Conservation (phyloP, 2,329 filamentous ascomycete species). For the Rutstroemia sp. region DNA sequence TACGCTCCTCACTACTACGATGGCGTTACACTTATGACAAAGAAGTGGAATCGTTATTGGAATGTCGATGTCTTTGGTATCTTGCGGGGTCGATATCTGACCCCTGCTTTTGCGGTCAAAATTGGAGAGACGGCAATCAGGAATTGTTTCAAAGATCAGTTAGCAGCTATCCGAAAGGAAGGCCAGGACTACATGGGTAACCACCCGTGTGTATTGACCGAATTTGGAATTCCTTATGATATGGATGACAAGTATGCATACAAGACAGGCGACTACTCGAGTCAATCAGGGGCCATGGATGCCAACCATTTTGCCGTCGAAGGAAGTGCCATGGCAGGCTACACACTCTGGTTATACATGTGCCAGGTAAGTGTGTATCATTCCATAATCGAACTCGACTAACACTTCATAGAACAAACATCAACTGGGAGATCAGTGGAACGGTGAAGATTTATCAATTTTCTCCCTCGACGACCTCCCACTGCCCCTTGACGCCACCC, state of each 20-base stretch:
- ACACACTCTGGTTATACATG: conserved; percentile 84
- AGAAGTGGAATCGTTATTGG: conserved; percentile 97
- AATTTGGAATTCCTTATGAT: conserved; percentile 97
- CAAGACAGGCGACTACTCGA: conserved; percentile 89
- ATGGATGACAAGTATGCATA: conserved; percentile 98
- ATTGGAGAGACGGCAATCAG: conserved; percentile 89
- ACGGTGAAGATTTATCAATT: conserved; percentile 93
- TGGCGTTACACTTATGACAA: conserved; percentile 91
- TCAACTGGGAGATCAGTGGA: conserved; percentile 88
- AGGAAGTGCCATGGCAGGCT: conserved; percentile 74
- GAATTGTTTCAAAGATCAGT: conserved; percentile 85
- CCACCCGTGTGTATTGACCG: conserved; percentile 83
- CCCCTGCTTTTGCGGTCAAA: conserved; percentile 85
- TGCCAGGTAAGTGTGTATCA: conserved; percentile 46
- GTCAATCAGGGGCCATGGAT: conserved; percentile 86
- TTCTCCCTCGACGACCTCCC: conserved; percentile 74
- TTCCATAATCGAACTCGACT: conserved; percentile 13
- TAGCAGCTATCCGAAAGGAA: conserved; percentile 75
- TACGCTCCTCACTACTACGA: conserved; percentile 97
- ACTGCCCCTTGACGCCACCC: conserved; percentile 45
- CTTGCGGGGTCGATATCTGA: conserved; percentile 78
- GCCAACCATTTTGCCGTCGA: conserved; percentile 93
- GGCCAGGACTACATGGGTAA: conserved; percentile 82
- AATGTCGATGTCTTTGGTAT: conserved; percentile 95
- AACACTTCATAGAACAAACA: conserved; percentile 62